A percentile compares a stretch with the other conserved stretches of the same genome.
Evolutionary conservation across 805 yeast genomes (phyloP).

Genomic region (Candida insectorum): DNA sequence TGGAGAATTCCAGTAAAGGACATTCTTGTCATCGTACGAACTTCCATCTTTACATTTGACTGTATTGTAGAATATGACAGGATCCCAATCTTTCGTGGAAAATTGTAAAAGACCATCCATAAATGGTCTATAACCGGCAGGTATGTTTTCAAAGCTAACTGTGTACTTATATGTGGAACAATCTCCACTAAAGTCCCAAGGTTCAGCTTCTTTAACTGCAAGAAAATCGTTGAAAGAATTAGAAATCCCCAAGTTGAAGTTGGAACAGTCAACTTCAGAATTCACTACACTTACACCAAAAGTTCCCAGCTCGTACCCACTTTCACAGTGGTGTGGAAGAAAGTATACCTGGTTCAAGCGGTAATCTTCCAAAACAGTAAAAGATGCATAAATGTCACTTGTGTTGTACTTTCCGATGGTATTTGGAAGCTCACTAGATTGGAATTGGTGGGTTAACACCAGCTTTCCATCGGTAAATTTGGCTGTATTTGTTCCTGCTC

Average conservation of each 20-base stretch:
- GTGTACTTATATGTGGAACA: constrained; percentile 13
- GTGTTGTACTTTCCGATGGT: constrained; percentile 2
- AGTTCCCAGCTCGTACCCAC: constrained; percentile 19
- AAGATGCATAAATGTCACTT: constrained; percentile 12
- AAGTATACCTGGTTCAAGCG: constrained; percentile 8
- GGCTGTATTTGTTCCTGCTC: constrained; percentile 18
- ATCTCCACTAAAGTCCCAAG: constrained; percentile 8
- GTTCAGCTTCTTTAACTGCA: constrained; percentile 10
- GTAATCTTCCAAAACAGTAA: no score
- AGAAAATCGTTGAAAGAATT: constrained; percentile 20
- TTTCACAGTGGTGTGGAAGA: constrained; percentile 15
- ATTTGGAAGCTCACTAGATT: constrained; percentile 5
- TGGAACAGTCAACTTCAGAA: constrained; percentile 17
- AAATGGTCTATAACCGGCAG: constrained; percentile 27
- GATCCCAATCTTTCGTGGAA: neutral
- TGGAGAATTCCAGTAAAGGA: no score
- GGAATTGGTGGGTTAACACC: constrained; percentile 9
- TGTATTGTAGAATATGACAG: neutral
- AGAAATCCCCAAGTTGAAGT: constrained; percentile 17
- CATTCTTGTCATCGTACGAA: constrained; percentile 1
- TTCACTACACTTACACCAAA: constrained; percentile 17
- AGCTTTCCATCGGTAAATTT: constrained; percentile 16
- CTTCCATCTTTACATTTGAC: no score
- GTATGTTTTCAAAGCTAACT: constrained; percentile 17
- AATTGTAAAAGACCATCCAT: constrained; percentile 11